phyloP scores from a whole-genome alignment of 2,329 filamentous ascomycete genomes.

The Apiospora sp. region DNA sequence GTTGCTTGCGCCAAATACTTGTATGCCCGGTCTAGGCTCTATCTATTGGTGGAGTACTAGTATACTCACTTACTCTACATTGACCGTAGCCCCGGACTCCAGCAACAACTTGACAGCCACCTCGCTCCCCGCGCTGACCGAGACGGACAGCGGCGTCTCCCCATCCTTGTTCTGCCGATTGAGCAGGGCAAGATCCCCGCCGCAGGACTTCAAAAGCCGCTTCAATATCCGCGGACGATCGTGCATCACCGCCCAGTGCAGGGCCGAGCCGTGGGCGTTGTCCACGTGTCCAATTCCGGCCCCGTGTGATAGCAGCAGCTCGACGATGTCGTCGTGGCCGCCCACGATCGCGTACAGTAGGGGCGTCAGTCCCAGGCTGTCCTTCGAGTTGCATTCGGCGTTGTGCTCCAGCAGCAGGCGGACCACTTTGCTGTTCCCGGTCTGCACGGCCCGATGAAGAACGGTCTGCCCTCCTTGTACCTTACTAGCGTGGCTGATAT shows the following conservation, averaged over 20 bases:
- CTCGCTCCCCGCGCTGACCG: constrained; percentile 32
- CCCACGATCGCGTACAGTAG: constrained; percentile 32
- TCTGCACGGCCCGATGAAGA: no score
- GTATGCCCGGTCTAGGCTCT: no score
- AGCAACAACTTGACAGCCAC: constrained; percentile 31
- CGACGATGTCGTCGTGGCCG: constrained; percentile 31
- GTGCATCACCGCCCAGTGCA: constrained; percentile 34
- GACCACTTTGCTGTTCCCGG: no score
- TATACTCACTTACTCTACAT: no score
- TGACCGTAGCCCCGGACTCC: constrained; percentile 25
- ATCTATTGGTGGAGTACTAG: no score
- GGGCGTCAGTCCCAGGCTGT: constrained; percentile 35
- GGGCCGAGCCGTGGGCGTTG: constrained; percentile 27
- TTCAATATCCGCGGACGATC: constrained; percentile 29
- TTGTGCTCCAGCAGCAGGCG: constrained; percentile 29
- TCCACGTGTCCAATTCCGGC: constrained; percentile 28
- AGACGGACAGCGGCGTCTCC: constrained; percentile 34
- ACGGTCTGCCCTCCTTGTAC: no score
- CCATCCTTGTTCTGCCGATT: constrained; percentile 33
- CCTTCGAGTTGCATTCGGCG: constrained; percentile 31
- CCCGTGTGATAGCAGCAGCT: constrained; percentile 30
- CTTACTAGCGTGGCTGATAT: no score
- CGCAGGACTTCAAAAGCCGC: constrained; percentile 28
- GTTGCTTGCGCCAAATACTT: no score
- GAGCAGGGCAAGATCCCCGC: constrained; percentile 18